phyloP scores from a whole-genome alignment of 768 basidiomycete species.

The Pseudohyphozyma bogoriensis region DNA sequence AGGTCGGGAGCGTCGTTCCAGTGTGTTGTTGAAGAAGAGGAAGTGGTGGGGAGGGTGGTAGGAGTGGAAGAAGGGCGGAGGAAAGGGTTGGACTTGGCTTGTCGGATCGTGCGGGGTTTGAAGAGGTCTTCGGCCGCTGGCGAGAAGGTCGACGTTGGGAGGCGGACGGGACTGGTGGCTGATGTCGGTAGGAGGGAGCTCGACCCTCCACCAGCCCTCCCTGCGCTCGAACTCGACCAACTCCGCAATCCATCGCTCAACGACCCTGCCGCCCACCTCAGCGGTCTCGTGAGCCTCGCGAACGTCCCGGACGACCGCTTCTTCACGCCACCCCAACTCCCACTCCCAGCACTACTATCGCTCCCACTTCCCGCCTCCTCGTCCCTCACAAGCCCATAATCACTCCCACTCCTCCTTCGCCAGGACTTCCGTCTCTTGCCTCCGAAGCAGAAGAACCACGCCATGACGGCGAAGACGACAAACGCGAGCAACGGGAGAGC shows the following conservation, averaged over 20 bases:
- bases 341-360: no score
- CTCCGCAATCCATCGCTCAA: background rate
- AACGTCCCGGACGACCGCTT: constrained; percentile 1
- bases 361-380: background rate
- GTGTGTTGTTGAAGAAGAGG: background rate
- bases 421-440: background rate
- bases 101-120: constrained; percentile 15
- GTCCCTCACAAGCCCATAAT: no score
- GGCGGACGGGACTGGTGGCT: no score
- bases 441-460: constrained; percentile 18
- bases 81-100: constrained; percentile 21
- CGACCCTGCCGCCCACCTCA: no score
- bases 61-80: constrained; percentile 4
- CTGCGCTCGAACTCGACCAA: background rate
- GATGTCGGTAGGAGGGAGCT: background rate
- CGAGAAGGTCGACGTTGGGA: constrained; percentile 13
- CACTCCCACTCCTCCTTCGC: background rate
- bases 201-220: background rate
- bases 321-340: background rate
- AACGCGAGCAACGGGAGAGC: constrained; percentile 9
- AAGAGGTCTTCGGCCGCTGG: constrained; percentile 5
- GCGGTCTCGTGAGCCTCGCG: background rate
- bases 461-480: constrained; percentile 1
- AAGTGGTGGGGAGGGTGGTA: background rate
- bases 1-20: background rate